These are phyloP conservation scores for Silene conica DNA, from an alignment of 148 eudicot species.

Conservation along the genomic window DNA sequence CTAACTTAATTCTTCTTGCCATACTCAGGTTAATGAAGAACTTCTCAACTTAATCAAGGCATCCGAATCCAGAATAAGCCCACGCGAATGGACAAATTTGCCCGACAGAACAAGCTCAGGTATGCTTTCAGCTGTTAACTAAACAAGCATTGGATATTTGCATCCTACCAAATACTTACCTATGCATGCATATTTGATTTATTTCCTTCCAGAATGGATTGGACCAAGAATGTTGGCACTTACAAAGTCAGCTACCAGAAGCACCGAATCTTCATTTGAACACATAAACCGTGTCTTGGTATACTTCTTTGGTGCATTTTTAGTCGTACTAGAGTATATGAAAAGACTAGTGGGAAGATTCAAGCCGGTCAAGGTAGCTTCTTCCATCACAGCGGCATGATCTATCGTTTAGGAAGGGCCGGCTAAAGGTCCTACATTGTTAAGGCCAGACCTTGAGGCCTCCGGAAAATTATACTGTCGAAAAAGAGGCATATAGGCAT, in stretches of 20 bases:
- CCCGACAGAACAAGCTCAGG: constrained; percentile 49
- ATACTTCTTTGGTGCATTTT: constrained; percentile 57
- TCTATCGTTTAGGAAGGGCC: background rate
- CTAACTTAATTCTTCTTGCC: constrained; percentile 5
- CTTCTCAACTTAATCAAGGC: constrained; percentile 69
- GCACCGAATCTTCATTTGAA: constrained; percentile 37
- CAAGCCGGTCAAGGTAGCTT: constrained; percentile 63
- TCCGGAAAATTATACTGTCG: background rate
- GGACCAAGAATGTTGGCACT: constrained; percentile 27
- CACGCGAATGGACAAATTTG: constrained; percentile 74
- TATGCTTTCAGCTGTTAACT: constrained; percentile 10
- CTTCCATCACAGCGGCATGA: constrained; percentile 46
- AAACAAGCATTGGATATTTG: background rate
- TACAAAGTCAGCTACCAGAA: constrained; percentile 34
- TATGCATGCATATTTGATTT: constrained; percentile 6
- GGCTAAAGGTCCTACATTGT: background rate
- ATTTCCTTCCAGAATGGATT: constrained; percentile 44
- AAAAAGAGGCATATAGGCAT: background rate
- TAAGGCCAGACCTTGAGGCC: background rate
- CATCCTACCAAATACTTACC: background rate
- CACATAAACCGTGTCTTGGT: constrained; percentile 41
- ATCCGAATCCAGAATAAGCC: constrained; percentile 54
- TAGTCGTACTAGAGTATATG: constrained; percentile 45
- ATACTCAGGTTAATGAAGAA: constrained; percentile 71
- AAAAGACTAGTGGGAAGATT: constrained; percentile 54